phyloP scores from a whole-genome alignment of 2,329 filamentous ascomycete species.

The Podosphaera fusca region DNA sequence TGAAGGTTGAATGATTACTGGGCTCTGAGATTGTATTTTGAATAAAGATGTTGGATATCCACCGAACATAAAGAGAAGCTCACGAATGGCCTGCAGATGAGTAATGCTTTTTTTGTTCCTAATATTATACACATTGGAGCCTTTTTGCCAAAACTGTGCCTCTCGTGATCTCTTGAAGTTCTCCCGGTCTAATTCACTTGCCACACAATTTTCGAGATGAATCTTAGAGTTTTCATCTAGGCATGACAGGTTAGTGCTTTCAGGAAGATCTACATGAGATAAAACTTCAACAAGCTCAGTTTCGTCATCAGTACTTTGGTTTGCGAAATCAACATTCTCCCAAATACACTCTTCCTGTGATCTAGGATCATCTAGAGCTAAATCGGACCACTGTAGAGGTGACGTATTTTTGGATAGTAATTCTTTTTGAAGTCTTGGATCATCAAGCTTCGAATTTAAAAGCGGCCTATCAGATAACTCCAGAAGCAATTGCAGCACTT shows the following conservation, averaged over 20 bases:
- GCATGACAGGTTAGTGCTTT: constrained; percentile 15
- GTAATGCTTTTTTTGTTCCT: constrained; percentile 13
- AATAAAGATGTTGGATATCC: constrained; percentile 60
- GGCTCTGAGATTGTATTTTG: constrained; percentile 17
- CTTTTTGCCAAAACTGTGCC: constrained; percentile 25
- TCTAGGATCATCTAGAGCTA: constrained; percentile 54
- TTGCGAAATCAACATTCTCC: constrained; percentile 42
- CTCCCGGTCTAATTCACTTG: constrained; percentile 13
- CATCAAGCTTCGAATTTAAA: constrained; percentile 40
- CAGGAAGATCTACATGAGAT: constrained; percentile 15
- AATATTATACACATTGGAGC: constrained; percentile 9
- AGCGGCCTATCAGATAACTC: constrained; percentile 63
- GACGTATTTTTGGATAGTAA: constrained; percentile 22
- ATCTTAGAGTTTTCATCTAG: constrained; percentile 11
- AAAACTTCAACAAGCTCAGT: constrained; percentile 17
- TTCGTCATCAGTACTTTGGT: constrained; percentile 34
- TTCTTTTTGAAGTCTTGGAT: constrained; percentile 31
- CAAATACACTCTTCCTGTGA: constrained; percentile 44
- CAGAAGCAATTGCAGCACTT: constrained; percentile 55
- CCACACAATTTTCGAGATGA: constrained; percentile 15
- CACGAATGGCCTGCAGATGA: constrained; percentile 52
- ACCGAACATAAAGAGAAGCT: constrained; percentile 66
- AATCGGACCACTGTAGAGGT: constrained; percentile 52
- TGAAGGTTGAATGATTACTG: constrained; percentile 15
- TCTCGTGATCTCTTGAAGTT: constrained; percentile 19